Base-by-base conservation (phyloP, 306 rosid species). In the Senna siamea region DNA sequence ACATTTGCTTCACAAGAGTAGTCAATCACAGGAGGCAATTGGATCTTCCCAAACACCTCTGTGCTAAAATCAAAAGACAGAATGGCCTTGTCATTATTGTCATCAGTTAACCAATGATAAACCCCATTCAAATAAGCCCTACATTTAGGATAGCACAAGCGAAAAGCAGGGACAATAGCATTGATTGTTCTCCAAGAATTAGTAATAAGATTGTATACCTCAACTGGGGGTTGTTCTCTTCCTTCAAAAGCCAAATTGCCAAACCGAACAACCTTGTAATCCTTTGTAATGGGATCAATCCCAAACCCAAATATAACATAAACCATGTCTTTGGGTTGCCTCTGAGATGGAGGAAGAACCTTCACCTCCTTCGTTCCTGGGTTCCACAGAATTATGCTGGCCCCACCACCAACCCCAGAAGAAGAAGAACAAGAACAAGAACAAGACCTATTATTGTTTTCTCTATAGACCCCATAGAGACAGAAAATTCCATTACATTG, bases 221-320 rank as follows among this genome's bases (percentile, higher is more conserved):
- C 74, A 2, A 53, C 63, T 1, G 63, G 63, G 12, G 72, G 72
- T n/a, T 19, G 47, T 2, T 34, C 20, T 18, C 63, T 3, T 1
- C 26, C 74, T 34, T 46, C 37, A 69, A 35, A 41, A 69, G 32
- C 64, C 41, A 57, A 30, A 30, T 6, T 28, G 10, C 64, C 64
- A 57, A 57, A 30, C 26, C 22, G 7, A 12, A 69, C 63, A 12
- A 69, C 63, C 63, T 69, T 69, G 9, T 11, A 69, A n/a, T 69
- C 63, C 4, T 35, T 37, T 14, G 74, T 53, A 4, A 11, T 20
- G 3, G 22, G 19, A 37, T 69, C 74, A 69, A 35, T 13, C 0
- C 74, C 74, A 20, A 69, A 69, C 22, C 74, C 74, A 20, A 12
- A 46, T 4, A 69, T 32, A 35, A 69, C 18, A 26, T 66, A 66